Evolutionary conservation across 169 alveolate genomes (phyloP), one percentile per base, ranked within the genome.

Genomic region (Cyclospora cayetanensis): DNA sequence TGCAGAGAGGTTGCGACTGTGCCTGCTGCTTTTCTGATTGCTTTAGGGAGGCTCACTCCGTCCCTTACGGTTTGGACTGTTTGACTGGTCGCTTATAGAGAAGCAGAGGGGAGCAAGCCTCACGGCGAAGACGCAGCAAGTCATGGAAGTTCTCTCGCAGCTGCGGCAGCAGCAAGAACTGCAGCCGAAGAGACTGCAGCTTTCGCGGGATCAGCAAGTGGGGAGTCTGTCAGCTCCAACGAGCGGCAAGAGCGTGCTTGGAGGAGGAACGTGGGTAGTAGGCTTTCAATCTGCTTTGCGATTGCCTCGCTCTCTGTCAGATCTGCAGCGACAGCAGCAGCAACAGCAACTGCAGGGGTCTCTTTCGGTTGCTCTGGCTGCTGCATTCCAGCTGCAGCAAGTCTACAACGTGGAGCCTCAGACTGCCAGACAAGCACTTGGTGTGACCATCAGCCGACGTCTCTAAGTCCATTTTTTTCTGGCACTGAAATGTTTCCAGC

Each of bases 251-350:
- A 22, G 15, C 34, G 34, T 20, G 25, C 31, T 4, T 7, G 25
- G 31, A 55, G 70, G 31, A 55, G 70, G 34, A 55, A 29, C 70
- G n/a, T 55, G 70, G 70, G 27, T 20, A 9, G 31, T 55, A 4
- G 70, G 70, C 70, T 11, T 55, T 55, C 70, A 55, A 29, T 55
- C 70, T 7, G 34, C 70, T 29, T 29, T 55, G 70, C 70, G 70
- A 29, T 29, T 55, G 27, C 70, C 70, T 20, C 70, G 70, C 70
- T 55, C 70, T 55, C 7, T 55, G 34, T 55, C 70, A 15, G 70
- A 55, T 29, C 70, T 55, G 15, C 70, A 55, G 70, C 70, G 70
- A 29, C 70, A 55, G 70, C 70, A 55, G 70, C 70, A 55, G 70
- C 70, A 55, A 29, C 70, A 55, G 70, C 70, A 55, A 29, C 70